Evolutionary conservation across 768 basidiomycete genomes (phyloP).

Genomic region (Tephrocybe sp.): DNA sequence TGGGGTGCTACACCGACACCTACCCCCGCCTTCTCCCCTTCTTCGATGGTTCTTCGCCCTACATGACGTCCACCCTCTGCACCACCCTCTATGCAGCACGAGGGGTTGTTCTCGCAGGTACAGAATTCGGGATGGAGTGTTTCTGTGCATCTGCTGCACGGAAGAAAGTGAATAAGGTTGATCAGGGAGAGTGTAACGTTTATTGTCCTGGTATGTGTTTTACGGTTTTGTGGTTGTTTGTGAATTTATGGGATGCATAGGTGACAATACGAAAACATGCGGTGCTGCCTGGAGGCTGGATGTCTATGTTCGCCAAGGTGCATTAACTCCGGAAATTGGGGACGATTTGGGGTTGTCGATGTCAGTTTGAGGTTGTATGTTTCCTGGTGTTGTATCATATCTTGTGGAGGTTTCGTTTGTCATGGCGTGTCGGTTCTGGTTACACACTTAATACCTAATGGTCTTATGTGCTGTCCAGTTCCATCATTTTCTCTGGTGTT

Average conservation of each 20-base stretch:
- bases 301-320: slow-evolving; percentile 18
- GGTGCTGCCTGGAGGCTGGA: slow-evolving; percentile 34
- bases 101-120: slow-evolving; percentile 33
- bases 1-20: slow-evolving; percentile 33
- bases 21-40: slow-evolving; percentile 29
- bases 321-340: not conserved
- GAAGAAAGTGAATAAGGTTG: slow-evolving; percentile 23
- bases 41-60: slow-evolving; percentile 13
- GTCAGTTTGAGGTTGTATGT: not conserved
- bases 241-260: slow-evolving; percentile 11
- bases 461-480: too few relatives aligned
- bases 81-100: slow-evolving; percentile 24
- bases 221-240: not conserved
- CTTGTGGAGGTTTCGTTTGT: too few relatives aligned
- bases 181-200: slow-evolving; percentile 25
- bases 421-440: too few relatives aligned
- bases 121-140: slow-evolving; percentile 34
- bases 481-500: too few relatives aligned
- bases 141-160: slow-evolving; percentile 30
- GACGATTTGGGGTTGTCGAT: not conserved
- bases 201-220: slow-evolving; percentile 30
- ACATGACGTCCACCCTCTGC: slow-evolving; percentile 32
- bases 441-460: not conserved
- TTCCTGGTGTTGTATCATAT: not conserved
- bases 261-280: slow-evolving; percentile 29